Evolutionary conservation across 768 basidiomycete genomes (phyloP).

Genomic region (Auriculariales sp.): DNA sequence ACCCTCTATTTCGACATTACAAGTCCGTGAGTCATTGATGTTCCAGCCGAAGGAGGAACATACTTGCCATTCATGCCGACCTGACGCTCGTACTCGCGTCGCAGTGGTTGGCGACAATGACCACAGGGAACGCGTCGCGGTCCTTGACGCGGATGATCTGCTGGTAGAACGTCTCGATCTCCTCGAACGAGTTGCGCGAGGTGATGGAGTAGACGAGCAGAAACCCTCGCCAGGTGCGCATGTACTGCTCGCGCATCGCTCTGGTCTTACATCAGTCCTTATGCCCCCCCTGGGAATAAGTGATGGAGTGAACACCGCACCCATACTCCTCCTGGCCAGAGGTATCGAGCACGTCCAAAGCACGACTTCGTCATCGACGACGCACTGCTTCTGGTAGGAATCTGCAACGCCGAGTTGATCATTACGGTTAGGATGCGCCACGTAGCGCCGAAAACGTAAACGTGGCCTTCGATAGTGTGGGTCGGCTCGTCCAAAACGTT

Average conservation of each 20-base stretch:
- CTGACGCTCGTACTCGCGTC: slow-evolving; percentile 93
- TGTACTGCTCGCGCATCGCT: slow-evolving; percentile 98
- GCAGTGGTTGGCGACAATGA: slow-evolving; percentile 96
- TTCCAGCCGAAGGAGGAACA: not conserved
- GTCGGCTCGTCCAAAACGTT: slow-evolving; percentile 89
- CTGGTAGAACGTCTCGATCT: slow-evolving; percentile 91
- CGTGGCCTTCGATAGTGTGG: slow-evolving; percentile 92
- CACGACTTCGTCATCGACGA: slow-evolving; percentile 98
- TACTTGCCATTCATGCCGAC: slow-evolving; percentile 80
- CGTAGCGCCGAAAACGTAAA: slow-evolving; percentile 20
- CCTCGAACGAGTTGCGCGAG: slow-evolving; percentile 93
- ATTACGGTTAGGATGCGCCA: not conserved
- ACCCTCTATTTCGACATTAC: slow-evolving; percentile 66
- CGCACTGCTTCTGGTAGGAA: slow-evolving; percentile 92
- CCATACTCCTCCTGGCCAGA: slow-evolving; percentile 98
- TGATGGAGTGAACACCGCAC: slow-evolving; percentile 28
- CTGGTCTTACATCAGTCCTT: slow-evolving; percentile 23
- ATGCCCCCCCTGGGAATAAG: not conserved
- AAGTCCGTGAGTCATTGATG: slow-evolving; percentile 25
- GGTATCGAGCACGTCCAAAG: slow-evolving; percentile 94
- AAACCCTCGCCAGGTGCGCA: slow-evolving; percentile 97
- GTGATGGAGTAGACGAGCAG: slow-evolving; percentile 96
- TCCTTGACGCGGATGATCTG: slow-evolving; percentile 96
- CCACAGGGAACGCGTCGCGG: slow-evolving; percentile 86
- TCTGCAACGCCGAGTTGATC: slow-evolving; percentile 30